Base-by-base conservation (phyloP, 2,329 filamentous ascomycete genomes). In the Stylonectria norvegica region DNA sequence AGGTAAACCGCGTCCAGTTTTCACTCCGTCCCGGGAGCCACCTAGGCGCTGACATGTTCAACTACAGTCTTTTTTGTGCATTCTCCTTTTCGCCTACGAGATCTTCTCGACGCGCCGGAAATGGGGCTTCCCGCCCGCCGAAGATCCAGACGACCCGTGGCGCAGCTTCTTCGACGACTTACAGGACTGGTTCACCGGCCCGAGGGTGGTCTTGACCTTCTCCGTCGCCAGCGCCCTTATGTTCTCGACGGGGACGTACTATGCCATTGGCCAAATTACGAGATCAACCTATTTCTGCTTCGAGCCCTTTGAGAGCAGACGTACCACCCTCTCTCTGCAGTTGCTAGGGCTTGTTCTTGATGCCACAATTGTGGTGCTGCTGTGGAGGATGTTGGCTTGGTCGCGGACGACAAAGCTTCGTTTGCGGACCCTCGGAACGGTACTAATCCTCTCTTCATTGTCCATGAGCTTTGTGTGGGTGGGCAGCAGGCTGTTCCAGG, bases 231-330 rank as follows among this genome's bases (percentile, higher is more conserved):
- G 65, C 31, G 60, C 61, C 5, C 5, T 66, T 14, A 42, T 69
- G n/a, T 60, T 78, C 28, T 62, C 65, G 9, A 61, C 62, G 4
- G 72, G 72, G 3, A 65, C 69, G 3, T 74, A 65, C 40, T 53
- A 68, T 3, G 60, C 67, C 12, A 51, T 65, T 3, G 60, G 62
- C 11, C 63, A 66, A n/a, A 60, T 61, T 3, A 52, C 57, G 14
- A 59, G 53, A n/a, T 78, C 75, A 10, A 75, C 72, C 0, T 76
- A 72, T 42, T 68, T 77, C 40, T 80, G 76, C 50, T 71, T 75
- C 14, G 48, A 62, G 4, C 49, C 63, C 4, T 45, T 65, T 11
- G 73, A 76, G 38, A 66, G 60, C 36, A 57, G 57, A 3, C 51
- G 57, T 4, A 56, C 56, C 14, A 58, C 69, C 2, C 47, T 71